Evolutionary conservation across 164 flowering plant species (phyloP).

Genomic region (Cinnamomum chago): DNA sequence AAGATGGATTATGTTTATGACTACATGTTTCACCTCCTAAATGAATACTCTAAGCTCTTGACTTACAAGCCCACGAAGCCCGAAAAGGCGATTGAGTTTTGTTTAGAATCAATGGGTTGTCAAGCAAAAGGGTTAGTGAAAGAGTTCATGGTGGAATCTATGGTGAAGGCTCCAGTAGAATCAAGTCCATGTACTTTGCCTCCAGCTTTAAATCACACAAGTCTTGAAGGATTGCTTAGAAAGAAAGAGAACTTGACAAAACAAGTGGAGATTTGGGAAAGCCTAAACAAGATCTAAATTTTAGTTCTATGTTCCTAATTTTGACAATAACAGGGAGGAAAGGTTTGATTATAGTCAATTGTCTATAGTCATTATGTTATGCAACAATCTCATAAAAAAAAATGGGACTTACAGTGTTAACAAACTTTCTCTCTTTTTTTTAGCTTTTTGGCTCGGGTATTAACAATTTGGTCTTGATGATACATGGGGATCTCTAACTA

Average conservation of each 20-base stretch:
- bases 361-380: too few relatives aligned
- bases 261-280: slow-evolving; percentile 44
- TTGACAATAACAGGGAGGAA: too few relatives aligned
- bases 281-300: background rate
- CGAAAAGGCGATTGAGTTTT: slow-evolving; percentile 28
- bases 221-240: slow-evolving; percentile 16
- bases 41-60: slow-evolving; percentile 49
- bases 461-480: too few relatives aligned
- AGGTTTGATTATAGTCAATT: too few relatives aligned
- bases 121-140: slow-evolving; percentile 19
- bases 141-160: slow-evolving; percentile 40
- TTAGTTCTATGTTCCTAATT: too few relatives aligned
- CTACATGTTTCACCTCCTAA: slow-evolving; percentile 61
- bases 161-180: slow-evolving; percentile 39
- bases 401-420: too few relatives aligned
- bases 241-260: slow-evolving; percentile 22
- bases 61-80: slow-evolving; percentile 46
- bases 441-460: too few relatives aligned
- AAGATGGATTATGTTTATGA: slow-evolving; percentile 59
- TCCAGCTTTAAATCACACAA: slow-evolving; percentile 29
- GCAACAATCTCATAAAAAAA: too few relatives aligned
- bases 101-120: slow-evolving; percentile 51
- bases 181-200: slow-evolving; percentile 44
- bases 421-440: too few relatives aligned
- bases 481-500: too few relatives aligned